Evolutionary conservation across 2,329 filamentous ascomycete species (phyloP), one percentile per base, ranked within the genome.

Genomic region (Apiospora hydei): DNA sequence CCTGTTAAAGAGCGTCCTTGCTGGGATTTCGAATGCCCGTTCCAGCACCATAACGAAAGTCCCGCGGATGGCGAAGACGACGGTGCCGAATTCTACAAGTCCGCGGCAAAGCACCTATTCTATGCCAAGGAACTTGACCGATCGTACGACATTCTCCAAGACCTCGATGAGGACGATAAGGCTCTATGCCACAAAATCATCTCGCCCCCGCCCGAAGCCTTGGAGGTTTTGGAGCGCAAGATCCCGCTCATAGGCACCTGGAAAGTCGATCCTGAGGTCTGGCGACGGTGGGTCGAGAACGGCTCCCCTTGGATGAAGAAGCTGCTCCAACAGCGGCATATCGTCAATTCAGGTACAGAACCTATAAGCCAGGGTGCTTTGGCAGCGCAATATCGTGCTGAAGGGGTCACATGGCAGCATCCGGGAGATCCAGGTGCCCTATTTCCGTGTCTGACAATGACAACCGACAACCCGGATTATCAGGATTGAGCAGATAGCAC

Each of bases 1-100:
- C 6, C 26, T 21, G 5, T 2, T 0, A 16, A 34, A 1, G 14
- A 21, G 1, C 13, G 14, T 5, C 4, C 7, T 4, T 21, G 14
- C 5, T 6, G 51, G 14, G 51, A 6, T 1, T 0, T 3, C 16
- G 18, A 3, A 10, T 34, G n/a, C 46, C 46, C 46, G 8, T 47
- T 21, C 5, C 26, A 34, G 8, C 3, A 21, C 6, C 30, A 61
- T 5, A 3, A 16, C 6, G 16, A 34, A 5, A 61, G 53, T 16
- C 53, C 53, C 18, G 16, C 16, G 30, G 53, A 61, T 10, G 34
- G 4, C 7, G 6, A 7, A 8, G 53, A 61, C 18, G 16, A 21
- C 8, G 53, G 53, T 8, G 1, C 5, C 14, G 26, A 34, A 6
- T 30, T 26, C 14, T 61, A 38, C 26, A 16, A 61, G 26, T 2